Evolutionary conservation across 2,329 filamentous ascomycete species (phyloP).

Genomic region (Pseudocercospora fijiensis): DNA sequence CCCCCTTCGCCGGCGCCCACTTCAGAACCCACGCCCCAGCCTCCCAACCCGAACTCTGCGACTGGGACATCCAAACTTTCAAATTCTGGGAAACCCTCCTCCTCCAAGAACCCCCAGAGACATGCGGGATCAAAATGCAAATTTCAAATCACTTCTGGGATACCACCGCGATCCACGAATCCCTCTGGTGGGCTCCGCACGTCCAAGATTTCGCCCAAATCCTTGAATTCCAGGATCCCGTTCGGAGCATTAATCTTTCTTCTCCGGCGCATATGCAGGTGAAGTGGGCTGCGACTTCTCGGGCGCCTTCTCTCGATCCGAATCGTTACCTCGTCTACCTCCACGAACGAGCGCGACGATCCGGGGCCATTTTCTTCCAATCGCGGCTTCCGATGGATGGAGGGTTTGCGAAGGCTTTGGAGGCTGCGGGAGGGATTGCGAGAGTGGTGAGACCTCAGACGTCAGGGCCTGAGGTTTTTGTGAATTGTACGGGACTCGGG

Average conservation of each 20-base stretch:
- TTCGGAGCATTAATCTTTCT: conserved; percentile 27
- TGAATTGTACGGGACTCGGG: conserved; percentile 48
- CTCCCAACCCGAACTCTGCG: conserved; percentile 37
- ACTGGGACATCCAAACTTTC: conserved; percentile 49
- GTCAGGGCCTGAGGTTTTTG: conserved; percentile 32
- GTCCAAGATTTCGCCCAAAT: conserved; percentile 38
- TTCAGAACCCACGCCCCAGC: conserved; percentile 47
- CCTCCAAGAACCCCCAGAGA: conserved; percentile 16
- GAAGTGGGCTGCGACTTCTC: conserved; percentile 35
- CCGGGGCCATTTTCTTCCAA: conserved; percentile 35
- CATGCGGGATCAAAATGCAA: conserved; percentile 31
- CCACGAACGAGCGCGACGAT: conserved; percentile 29
- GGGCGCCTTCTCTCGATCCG: conserved; percentile 42
- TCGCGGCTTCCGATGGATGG: conserved; percentile 32
- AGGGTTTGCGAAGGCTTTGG: conserved; percentile 36
- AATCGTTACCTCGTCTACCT: conserved; percentile 42
- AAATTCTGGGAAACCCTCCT: conserved; percentile 42
- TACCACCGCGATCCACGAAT: conserved; percentile 23
- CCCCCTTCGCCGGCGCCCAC: conserved; percentile 46
- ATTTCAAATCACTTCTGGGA: conserved; percentile 37
- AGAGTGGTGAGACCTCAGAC: conserved; percentile 8
- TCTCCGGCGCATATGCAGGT: conserved; percentile 28
- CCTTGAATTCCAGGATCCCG: conserved; percentile 20
- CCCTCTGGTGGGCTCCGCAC: conserved; percentile 43
- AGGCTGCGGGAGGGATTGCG: conserved; percentile 29